Evolutionary conservation across 768 basidiomycete species (phyloP).

Genomic region (Lactifluus piperatus): DNA sequence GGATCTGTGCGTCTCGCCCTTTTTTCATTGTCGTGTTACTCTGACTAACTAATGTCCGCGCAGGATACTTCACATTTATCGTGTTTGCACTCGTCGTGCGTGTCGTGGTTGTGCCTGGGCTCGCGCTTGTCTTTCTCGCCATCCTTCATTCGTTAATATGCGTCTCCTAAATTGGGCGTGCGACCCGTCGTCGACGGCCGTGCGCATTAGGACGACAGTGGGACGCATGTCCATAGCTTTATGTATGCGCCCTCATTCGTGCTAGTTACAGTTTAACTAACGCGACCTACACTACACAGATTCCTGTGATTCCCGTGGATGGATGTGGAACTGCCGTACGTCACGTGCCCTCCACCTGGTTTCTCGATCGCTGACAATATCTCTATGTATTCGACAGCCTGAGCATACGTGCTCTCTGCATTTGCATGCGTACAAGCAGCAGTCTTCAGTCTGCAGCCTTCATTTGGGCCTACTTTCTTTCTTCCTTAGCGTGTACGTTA

Average conservation of each 20-base stretch:
- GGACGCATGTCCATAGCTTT: constrained; percentile 62
- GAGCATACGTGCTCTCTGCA: constrained; percentile 51
- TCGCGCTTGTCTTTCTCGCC: constrained; percentile 58
- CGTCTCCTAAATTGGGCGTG: constrained; percentile 78
- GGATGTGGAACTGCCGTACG: constrained; percentile 64
- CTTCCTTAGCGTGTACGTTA: constrained; percentile 27
- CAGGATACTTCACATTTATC: constrained; percentile 61
- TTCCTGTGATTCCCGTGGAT: constrained; percentile 69
- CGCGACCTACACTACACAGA: constrained; percentile 42
- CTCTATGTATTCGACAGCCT: constrained; percentile 33
- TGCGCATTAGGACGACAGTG: constrained; percentile 65
- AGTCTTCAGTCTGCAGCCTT: constrained; percentile 63
- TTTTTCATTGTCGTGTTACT: not conserved
- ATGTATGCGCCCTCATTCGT: constrained; percentile 46
- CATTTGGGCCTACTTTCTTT: constrained; percentile 77
- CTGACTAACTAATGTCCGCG: constrained; percentile 9
- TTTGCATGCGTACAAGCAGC: constrained; percentile 56
- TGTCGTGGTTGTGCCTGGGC: constrained; percentile 56
- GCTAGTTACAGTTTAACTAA: constrained; percentile 6
- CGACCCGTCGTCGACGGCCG: constrained; percentile 57
- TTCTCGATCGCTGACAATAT: not conserved
- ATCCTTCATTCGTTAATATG: constrained; percentile 73
- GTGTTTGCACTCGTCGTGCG: constrained; percentile 67
- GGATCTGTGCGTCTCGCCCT: constrained; percentile 48
- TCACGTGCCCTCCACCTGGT: not conserved